Evolutionary conservation across 1,284 basidiomycete species (phyloP).

Genomic region (Mycosarcoma mackinlayi): DNA sequence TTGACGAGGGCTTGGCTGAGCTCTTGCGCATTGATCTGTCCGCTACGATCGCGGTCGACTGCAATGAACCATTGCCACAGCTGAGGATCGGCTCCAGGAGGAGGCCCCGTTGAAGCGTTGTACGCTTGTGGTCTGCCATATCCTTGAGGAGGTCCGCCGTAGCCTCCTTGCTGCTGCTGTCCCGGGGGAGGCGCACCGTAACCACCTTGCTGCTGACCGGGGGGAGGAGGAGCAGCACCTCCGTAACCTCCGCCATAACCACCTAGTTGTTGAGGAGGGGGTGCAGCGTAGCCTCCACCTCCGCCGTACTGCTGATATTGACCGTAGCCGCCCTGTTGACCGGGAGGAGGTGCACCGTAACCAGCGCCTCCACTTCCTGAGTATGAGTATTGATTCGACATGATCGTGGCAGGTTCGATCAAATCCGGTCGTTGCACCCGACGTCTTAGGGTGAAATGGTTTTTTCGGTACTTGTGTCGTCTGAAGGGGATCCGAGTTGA

Average conservation of each 20-base stretch:
- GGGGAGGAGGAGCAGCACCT: slow-evolving; percentile 33
- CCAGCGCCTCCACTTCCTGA: slow-evolving; percentile 34
- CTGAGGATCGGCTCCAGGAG: slow-evolving; percentile 59
- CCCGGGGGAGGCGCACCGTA: slow-evolving; percentile 29
- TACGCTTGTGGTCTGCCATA: slow-evolving; percentile 43
- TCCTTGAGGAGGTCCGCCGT: slow-evolving; percentile 15
- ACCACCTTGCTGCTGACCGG: slow-evolving; percentile 33
- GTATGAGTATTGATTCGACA: slow-evolving; percentile 57
- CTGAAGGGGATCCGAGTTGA: too few relatives aligned
- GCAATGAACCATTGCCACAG: slow-evolving; percentile 64
- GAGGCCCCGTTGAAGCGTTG: slow-evolving; percentile 51
- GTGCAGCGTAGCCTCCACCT: slow-evolving; percentile 31
- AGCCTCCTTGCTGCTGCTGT: slow-evolving; percentile 24
- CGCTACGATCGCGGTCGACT: slow-evolving; percentile 54
- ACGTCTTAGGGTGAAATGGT: too few relatives aligned
- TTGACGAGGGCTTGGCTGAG: slow-evolving; percentile 61
- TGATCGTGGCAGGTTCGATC: too few relatives aligned
- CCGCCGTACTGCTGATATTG: slow-evolving; percentile 30
- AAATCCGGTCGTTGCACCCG: too few relatives aligned
- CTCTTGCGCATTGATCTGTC: slow-evolving; percentile 56
- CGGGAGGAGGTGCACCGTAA: slow-evolving; percentile 42
- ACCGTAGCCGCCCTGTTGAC: slow-evolving; percentile 34
- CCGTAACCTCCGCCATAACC: slow-evolving; percentile 39
- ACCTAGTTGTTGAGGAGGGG: slow-evolving; percentile 20
- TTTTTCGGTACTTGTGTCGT: too few relatives aligned